Percentiles rank a stretch among this genome's conserved stretches.
Conservation (phyloP, 1,284 basidiomycete species). For the Bondarzewia mesenterica region DNA sequence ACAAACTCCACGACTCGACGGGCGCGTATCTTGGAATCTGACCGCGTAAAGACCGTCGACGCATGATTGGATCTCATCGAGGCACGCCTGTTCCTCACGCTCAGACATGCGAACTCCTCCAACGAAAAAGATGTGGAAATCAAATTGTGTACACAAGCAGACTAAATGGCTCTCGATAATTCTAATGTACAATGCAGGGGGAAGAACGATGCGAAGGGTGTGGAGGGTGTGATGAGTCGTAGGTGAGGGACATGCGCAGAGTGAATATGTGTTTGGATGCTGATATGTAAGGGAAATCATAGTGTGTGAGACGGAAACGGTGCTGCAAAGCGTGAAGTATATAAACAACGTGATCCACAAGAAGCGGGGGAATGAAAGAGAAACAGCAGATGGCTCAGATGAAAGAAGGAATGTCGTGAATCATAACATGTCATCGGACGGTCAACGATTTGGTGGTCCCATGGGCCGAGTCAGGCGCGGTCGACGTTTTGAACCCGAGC, state of each 20-base stretch:
- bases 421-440: slow-evolving; percentile 8
- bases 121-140: slow-evolving; percentile 1
- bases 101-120: not conserved
- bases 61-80: too few species aligned
- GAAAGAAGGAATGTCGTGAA: slow-evolving; percentile 1
- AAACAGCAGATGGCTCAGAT: not conserved
- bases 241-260: not conserved
- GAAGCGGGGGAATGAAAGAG: slow-evolving; percentile 1
- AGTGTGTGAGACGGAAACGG: slow-evolving; percentile 14
- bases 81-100: not conserved
- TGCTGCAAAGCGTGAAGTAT: slow-evolving; percentile 7
- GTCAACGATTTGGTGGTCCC: slow-evolving; percentile 15
- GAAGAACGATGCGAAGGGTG: slow-evolving; percentile 13
- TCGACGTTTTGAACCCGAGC: slow-evolving; percentile 84
- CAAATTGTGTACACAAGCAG: not conserved
- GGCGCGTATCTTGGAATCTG: too few species aligned
- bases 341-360: slow-evolving; percentile 13
- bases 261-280: slow-evolving; percentile 23
- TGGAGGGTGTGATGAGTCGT: not conserved
- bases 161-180: not conserved
- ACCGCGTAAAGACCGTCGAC: too few species aligned
- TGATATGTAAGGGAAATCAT: slow-evolving; percentile 21
- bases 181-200: slow-evolving; percentile 17
- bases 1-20: too few species aligned
- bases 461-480: slow-evolving; percentile 42